Conservation (phyloP, 148 eudicot species). For the Nyssa sinensis region DNA sequence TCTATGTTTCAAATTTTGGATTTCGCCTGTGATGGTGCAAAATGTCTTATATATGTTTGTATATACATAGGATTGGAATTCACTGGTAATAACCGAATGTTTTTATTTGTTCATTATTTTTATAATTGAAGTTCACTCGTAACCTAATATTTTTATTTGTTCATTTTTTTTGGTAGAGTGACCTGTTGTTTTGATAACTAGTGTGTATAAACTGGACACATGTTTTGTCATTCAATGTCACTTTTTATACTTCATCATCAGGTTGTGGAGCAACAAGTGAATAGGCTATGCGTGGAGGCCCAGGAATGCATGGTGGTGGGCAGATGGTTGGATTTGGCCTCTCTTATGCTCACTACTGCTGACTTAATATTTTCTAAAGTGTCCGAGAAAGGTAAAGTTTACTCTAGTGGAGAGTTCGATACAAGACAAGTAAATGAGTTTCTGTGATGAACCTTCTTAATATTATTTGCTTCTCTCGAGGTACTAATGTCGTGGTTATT, state of each 20-base stretch:
- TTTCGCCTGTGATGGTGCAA: too few species aligned
- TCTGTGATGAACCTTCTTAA: neutral
- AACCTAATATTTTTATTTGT: neutral
- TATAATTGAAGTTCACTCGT: too few species aligned
- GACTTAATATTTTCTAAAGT: constrained; percentile 75
- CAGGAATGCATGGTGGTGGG: constrained; percentile 60
- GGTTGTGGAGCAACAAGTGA: constrained; percentile 78
- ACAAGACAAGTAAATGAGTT: neutral
- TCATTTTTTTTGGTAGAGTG: neutral
- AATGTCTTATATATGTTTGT: too few species aligned
- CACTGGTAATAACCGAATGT: too few species aligned
- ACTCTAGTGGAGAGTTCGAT: neutral
- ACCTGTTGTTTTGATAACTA: too few species aligned
- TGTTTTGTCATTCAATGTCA: neutral
- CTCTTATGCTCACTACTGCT: constrained; percentile 76
- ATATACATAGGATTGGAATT: too few species aligned
- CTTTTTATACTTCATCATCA: constrained; percentile 20
- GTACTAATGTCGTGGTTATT: neutral
- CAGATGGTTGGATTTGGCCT: constrained; percentile 82
- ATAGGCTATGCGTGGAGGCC: constrained; percentile 67
- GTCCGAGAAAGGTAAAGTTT: constrained; percentile 67
- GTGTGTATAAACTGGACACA: neutral
- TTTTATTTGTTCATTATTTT: too few species aligned
- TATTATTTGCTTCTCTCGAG: neutral
- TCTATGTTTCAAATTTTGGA: too few species aligned